A percentile compares a stretch with the other conserved stretches of the same genome.
phyloP scores from a whole-genome alignment of 768 basidiomycete species.

The Gloeostereum incarnatum region DNA sequence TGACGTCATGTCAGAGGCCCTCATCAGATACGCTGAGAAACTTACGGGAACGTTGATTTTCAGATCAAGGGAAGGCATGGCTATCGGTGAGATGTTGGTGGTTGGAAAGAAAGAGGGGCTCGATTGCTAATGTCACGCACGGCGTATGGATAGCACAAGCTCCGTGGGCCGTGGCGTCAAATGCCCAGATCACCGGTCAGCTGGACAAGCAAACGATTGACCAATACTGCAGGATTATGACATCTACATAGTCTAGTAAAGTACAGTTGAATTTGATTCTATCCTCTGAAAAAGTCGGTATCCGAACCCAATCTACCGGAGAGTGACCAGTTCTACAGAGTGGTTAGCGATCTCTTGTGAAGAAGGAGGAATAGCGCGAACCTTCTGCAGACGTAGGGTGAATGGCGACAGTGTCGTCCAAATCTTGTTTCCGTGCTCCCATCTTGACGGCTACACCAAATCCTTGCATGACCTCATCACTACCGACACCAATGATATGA shows the following conservation, averaged over 20 bases:
- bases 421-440: constrained; percentile 71
- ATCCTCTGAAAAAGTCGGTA: neutral
- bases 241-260: neutral
- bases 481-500: constrained; percentile 86
- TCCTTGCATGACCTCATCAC: constrained; percentile 93
- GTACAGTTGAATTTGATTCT: neutral
- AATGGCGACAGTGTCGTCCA: constrained; percentile 87
- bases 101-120: no score
- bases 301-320: constrained; percentile 24
- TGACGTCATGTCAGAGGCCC: neutral
- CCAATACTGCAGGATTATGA: neutral
- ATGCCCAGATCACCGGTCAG: neutral
- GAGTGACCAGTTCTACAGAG: constrained; percentile 43
- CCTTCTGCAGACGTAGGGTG: constrained; percentile 85
- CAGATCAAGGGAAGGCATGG: neutral
- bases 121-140: neutral
- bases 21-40: neutral
- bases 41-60: neutral
- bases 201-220: neutral
- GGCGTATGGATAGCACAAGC: neutral
- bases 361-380: constrained; percentile 19
- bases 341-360: constrained; percentile 10
- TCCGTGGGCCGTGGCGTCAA: neutral
- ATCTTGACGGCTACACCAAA: constrained; percentile 98
- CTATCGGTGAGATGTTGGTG: no score